Evolutionary conservation across 768 basidiomycete genomes (phyloP).

Genomic region (Trametes cinnabarina): DNA sequence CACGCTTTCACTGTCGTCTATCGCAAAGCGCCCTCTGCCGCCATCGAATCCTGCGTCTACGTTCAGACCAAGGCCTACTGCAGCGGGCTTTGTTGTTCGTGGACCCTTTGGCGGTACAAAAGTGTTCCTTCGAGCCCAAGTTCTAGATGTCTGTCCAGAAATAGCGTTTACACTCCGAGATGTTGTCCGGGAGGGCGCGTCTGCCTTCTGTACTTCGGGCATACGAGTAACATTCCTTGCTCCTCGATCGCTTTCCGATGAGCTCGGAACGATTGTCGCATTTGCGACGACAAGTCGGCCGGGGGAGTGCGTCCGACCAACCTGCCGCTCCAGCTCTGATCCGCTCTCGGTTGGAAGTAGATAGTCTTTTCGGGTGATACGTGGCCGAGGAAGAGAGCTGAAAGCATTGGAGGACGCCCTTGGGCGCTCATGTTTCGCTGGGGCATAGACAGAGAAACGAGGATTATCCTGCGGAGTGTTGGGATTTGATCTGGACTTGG

Average conservation of each 20-base stretch:
- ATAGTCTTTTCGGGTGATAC: background rate
- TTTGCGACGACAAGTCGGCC: conserved; percentile 27
- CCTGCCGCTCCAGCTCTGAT: conserved; percentile 24
- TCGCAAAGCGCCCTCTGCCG: background rate
- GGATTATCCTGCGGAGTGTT: conserved; percentile 10
- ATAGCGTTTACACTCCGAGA: too few relatives aligned
- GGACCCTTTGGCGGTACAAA: background rate
- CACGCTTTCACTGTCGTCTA: conserved; percentile 18
- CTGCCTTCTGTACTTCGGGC: conserved; percentile 1
- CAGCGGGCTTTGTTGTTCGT: background rate
- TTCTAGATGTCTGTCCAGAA: background rate
- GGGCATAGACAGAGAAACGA: background rate
- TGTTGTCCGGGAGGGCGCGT: background rate
- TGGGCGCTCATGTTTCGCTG: conserved; percentile 5
- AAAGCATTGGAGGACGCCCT: background rate
- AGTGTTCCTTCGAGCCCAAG: background rate
- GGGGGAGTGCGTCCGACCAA: conserved; percentile 4
- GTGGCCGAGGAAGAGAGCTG: conserved; percentile 5
- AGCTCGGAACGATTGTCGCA: conserved; percentile 25
- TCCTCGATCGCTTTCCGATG: conserved; percentile 21
- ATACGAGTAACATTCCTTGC: background rate
- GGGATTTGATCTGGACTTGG: conserved; percentile 11
- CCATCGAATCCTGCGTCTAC: conserved; percentile 1
- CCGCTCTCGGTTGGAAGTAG: conserved; percentile 20
- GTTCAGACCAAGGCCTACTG: conserved; percentile 13